Conservation (phyloP, 2,329 filamentous ascomycete genomes). For the Sordariomycetes sp. region DNA sequence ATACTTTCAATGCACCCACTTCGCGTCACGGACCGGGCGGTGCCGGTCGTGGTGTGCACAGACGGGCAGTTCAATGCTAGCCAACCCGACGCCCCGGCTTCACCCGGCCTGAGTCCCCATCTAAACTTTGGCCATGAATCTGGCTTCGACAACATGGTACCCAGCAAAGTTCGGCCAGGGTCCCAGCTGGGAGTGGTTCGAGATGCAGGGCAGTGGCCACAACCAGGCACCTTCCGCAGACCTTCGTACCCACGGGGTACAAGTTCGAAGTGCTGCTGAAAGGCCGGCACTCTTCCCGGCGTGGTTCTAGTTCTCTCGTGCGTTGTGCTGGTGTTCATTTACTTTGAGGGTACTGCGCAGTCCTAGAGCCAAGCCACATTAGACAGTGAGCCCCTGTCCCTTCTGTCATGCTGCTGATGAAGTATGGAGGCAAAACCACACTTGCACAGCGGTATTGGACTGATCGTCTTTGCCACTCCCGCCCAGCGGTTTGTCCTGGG, state of each 20-base stretch:
- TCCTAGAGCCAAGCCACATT: background rate
- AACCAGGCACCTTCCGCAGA: background rate
- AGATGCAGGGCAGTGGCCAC: background rate
- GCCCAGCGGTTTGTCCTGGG: background rate
- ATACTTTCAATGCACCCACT: background rate
- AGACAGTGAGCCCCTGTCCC: background rate
- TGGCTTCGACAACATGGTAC: background rate
- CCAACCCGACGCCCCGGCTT: background rate
- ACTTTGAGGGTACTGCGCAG: background rate
- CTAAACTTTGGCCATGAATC: background rate
- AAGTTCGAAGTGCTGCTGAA: background rate
- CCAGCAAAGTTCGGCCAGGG: background rate
- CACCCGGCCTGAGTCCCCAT: background rate
- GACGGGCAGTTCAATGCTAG: too few species aligned
- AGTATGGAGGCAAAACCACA: background rate
- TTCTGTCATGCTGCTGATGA: background rate
- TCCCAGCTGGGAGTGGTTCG: background rate
- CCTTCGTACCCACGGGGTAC: background rate
- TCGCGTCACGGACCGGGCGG: background rate
- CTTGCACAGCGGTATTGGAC: background rate
- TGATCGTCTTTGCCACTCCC: background rate
- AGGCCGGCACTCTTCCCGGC: background rate
- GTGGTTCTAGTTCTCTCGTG: background rate
- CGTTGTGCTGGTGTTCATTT: background rate
- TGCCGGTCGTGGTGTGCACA: background rate